Evolutionary conservation across 1,284 basidiomycete genomes (phyloP), one percentile per base, ranked within the genome.

Genomic region (Leccinum variabile): DNA sequence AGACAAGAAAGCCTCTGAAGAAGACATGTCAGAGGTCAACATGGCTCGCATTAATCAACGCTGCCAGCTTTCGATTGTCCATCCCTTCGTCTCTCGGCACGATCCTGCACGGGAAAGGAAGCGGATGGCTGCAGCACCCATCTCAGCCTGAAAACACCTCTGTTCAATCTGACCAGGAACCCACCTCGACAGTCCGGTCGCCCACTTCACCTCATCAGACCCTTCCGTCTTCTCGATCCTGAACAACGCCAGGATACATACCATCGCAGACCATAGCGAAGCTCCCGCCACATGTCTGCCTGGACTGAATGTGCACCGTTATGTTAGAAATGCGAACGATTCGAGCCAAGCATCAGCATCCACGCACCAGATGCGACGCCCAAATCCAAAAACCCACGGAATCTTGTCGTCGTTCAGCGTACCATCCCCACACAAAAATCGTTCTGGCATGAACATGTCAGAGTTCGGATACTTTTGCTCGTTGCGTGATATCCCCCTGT

Each of bases 201-300:
- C 25, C 25, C 25, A 28, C 25, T 28, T 28, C 25, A 28, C 25
- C 25, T 28, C 25, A 28, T 28, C 25, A 28, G 25, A 28, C 3
- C 3, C 25, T 33, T 33, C 33, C 33, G 46, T 49, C 18, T 49
- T 49, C 18, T 49, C 46, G 10, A 49, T 49, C n/a, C 46, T 49
- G 46, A 70, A 66, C n/a, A 65, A 0, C 3, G 59, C 13, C 14
- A 72, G 57, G 2, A 74, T 65, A 13, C 59, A 66, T 1, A 49
- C 69, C 33, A 73, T 67, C 11, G 71, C 68, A 56, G 35, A 69
- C 70, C 70, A 71, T n/a, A 73, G 8, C 8, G 69, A 74, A 1
- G 68, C 69, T 13, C 68, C 69, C 3, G 62, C 72, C 0, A 74
- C n/a, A 3, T 72, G 62, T 50, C 57, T 68, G n/a, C 69, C 71